Percentiles rank a stretch among this genome's conserved stretches.
These are phyloP conservation scores for Mortierella sp. DNA, from an alignment of 371 early-diverging fungal genomes.

Conservation along the genomic window DNA sequence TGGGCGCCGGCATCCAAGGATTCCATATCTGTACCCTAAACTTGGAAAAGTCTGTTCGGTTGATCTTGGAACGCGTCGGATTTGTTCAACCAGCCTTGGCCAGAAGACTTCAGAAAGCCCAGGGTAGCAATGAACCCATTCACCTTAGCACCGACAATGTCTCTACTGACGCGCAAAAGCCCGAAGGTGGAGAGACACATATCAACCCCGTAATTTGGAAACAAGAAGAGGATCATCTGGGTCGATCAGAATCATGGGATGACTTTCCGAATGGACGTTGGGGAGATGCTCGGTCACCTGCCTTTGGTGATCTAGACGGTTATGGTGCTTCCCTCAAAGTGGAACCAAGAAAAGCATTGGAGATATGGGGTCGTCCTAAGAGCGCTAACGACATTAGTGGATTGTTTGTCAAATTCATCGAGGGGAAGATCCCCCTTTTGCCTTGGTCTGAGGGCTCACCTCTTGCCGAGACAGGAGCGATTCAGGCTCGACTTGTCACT, in stretches of 20 bases:
- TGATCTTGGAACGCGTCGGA: conserved; percentile 79
- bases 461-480: conserved; percentile 82
- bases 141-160: conserved; percentile 11
- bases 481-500: conserved; percentile 68
- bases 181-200: conserved; percentile 13
- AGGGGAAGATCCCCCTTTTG: conserved; percentile 73
- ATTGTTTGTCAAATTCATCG: conserved; percentile 82
- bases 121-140: conserved; percentile 14
- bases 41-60: conserved; percentile 86
- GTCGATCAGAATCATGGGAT: conserved; percentile 83
- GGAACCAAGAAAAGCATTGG: conserved; percentile 60
- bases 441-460: conserved; percentile 93
- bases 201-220: conserved; percentile 44
- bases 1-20: conserved; percentile 61
- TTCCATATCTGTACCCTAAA: conserved; percentile 93
- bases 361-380: conserved; percentile 84
- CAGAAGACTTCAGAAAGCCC: conserved; percentile 22
- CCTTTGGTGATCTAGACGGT: conserved; percentile 79
- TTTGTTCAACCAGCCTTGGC: conserved; percentile 55
- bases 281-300: conserved; percentile 94
- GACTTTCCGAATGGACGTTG: conserved; percentile 98
- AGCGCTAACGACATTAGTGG: conserved; percentile 67
- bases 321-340: conserved; percentile 80
- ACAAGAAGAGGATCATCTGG: conserved; percentile 19
- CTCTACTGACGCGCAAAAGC: neutral